These are phyloP conservation scores for Malassezia pachydermatis DNA, from an alignment of 1,284 basidiomycete genomes.

Conservation along the genomic window DNA sequence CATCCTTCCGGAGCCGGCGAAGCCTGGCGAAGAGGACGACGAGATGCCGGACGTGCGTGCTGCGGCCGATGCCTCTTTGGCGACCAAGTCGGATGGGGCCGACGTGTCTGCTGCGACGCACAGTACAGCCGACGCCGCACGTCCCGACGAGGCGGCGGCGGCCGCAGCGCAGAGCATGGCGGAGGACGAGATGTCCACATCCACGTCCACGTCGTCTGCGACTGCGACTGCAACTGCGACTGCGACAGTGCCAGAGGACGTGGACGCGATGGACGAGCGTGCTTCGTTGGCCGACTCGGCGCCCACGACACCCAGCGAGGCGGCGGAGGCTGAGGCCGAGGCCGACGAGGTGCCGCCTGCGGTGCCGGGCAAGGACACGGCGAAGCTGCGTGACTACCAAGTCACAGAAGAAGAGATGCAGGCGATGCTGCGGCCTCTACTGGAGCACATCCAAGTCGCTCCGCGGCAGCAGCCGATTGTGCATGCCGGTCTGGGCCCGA, in stretches of 20 bases:
- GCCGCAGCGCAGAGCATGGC: neutral
- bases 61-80: too few relatives aligned
- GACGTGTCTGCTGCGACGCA: too few relatives aligned
- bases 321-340: neutral
- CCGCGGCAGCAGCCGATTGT: neutral
- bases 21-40: neutral
- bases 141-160: neutral
- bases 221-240: neutral
- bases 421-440: slow-evolving; percentile 4
- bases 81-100: too few relatives aligned
- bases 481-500: neutral
- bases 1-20: slow-evolving; percentile 6
- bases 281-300: neutral
- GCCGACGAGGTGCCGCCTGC: neutral
- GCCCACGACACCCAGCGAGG: neutral
- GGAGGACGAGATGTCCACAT: neutral
- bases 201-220: neutral
- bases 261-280: neutral
- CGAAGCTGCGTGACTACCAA: neutral
- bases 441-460: slow-evolving; percentile 8
- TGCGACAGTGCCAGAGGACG: neutral
- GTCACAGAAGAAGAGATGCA: slow-evolving; percentile 17
- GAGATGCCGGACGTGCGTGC: neutral
- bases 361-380: neutral
- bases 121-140: neutral